Conservation (phyloP, 2,329 filamentous ascomycete species). For the Hortaea werneckii region DNA sequence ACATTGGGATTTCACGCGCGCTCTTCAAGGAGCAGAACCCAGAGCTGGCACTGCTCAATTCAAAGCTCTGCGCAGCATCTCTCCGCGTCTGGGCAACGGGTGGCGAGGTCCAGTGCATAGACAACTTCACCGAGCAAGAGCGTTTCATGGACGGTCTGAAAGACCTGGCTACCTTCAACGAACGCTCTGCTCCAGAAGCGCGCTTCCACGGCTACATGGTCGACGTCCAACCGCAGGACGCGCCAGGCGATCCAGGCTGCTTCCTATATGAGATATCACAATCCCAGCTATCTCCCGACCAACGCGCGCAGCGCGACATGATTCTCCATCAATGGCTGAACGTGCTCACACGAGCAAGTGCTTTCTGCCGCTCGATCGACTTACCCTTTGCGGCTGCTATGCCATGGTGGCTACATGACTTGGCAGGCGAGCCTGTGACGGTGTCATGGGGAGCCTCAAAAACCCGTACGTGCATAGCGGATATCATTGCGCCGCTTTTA, state of each 20-base stretch:
- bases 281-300: slow-evolving; percentile 1
- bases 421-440: slow-evolving; percentile 6
- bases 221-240: slow-evolving; percentile 7
- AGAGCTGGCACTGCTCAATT: background rate
- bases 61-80: background rate
- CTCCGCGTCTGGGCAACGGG: slow-evolving; percentile 8
- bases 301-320: slow-evolving; percentile 3
- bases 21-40: slow-evolving; percentile 3
- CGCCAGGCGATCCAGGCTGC: background rate
- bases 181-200: slow-evolving; percentile 1
- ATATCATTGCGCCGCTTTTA: slow-evolving; percentile 7
- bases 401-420: slow-evolving; percentile 6
- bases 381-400: slow-evolving; percentile 7
- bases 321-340: slow-evolving; percentile 5
- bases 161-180: slow-evolving; percentile 5
- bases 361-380: slow-evolving; percentile 3
- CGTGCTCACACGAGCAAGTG: slow-evolving; percentile 1
- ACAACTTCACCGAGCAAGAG: slow-evolving; percentile 1
- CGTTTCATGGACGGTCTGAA: slow-evolving; percentile 4
- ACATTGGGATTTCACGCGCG: slow-evolving; percentile 5
- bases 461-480: slow-evolving; percentile 4
- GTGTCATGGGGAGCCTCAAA: background rate
- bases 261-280: slow-evolving; percentile 7
- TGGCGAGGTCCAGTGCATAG: slow-evolving; percentile 5
- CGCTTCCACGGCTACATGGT: slow-evolving; percentile 8